Evolutionary conservation across 768 basidiomycete genomes (phyloP).

Genomic region (Amanita inopinata): DNA sequence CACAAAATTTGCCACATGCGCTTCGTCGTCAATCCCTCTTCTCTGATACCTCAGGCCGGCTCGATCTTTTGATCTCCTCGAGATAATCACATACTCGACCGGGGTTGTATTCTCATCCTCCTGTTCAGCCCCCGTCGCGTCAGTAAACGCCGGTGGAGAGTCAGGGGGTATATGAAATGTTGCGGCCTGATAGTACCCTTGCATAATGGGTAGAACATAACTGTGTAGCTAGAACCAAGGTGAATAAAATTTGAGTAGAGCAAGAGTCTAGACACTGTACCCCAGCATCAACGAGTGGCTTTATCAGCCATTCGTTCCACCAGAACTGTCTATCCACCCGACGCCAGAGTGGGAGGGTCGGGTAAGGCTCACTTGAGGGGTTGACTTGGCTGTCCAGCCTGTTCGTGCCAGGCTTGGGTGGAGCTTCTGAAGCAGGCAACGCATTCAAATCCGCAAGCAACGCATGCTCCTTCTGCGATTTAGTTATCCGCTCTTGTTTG

Average conservation of each 20-base stretch:
- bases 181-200: slow-evolving; percentile 81
- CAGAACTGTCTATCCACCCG: slow-evolving; percentile 86
- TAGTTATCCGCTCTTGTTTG: slow-evolving; percentile 58
- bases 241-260: slow-evolving; percentile 1
- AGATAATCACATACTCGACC: slow-evolving; percentile 76
- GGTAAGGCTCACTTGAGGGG: slow-evolving; percentile 58
- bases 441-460: slow-evolving; percentile 56
- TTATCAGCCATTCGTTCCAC: slow-evolving; percentile 91
- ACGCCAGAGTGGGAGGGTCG: slow-evolving; percentile 82
- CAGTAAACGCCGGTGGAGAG: slow-evolving; percentile 13
- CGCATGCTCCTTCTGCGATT: slow-evolving; percentile 45
- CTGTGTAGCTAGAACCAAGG: slow-evolving; percentile 50
- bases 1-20: slow-evolving; percentile 92
- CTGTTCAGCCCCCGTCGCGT: not conserved
- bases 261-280: slow-evolving; percentile 31
- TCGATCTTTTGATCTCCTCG: slow-evolving; percentile 78
- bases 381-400: slow-evolving; percentile 28
- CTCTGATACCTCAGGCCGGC: slow-evolving; percentile 93
- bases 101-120: slow-evolving; percentile 17
- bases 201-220: slow-evolving; percentile 86
- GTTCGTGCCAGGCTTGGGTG: slow-evolving; percentile 9
- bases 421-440: slow-evolving; percentile 23
- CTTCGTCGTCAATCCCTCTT: slow-evolving; percentile 87
- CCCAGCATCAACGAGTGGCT: slow-evolving; percentile 81
- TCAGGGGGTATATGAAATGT: slow-evolving; percentile 54